Evolutionary conservation across 2,329 filamentous ascomycete species (phyloP).

Genomic region (Botrytis medusae): DNA sequence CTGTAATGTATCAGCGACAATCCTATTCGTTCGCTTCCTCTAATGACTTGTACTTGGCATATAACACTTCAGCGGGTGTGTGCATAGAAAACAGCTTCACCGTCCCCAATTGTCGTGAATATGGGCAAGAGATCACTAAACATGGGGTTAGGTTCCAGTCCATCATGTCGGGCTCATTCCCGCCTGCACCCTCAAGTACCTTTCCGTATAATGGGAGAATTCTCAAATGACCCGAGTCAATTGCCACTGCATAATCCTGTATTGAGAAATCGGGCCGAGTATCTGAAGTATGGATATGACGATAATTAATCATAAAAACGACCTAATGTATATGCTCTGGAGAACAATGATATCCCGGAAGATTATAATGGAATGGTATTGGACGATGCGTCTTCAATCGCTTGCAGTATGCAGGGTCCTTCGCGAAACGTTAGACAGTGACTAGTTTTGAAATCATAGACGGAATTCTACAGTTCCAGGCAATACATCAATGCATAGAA

Average conservation of each 20-base stretch:
- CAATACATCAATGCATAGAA: constrained; percentile 5
- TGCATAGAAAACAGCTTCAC: background rate
- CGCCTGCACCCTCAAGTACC: background rate
- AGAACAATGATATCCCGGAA: background rate
- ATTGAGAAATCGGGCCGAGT: constrained; percentile 7
- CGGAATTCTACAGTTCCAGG: background rate
- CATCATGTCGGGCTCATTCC: background rate
- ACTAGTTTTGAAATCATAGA: background rate
- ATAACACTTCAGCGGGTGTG: constrained; percentile 1
- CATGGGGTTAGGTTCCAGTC: background rate
- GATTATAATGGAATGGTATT: background rate
- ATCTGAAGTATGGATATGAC: background rate
- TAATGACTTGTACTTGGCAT: background rate
- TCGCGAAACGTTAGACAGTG: background rate
- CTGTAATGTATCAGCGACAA: background rate
- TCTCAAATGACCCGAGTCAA: background rate
- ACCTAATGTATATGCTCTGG: background rate
- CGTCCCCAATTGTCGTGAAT: background rate
- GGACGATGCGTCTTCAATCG: background rate
- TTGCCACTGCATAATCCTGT: background rate
- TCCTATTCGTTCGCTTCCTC: constrained; percentile 6
- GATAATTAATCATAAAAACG: constrained; percentile 7
- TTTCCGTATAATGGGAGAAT: background rate
- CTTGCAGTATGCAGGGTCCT: constrained; percentile 1
- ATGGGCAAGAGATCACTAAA: background rate